Percentiles rank a stretch among this genome's conserved stretches.
These are phyloP conservation scores for Streptanthus diversifolius DNA, from an alignment of 345 rosid species.

Conservation along the genomic window DNA sequence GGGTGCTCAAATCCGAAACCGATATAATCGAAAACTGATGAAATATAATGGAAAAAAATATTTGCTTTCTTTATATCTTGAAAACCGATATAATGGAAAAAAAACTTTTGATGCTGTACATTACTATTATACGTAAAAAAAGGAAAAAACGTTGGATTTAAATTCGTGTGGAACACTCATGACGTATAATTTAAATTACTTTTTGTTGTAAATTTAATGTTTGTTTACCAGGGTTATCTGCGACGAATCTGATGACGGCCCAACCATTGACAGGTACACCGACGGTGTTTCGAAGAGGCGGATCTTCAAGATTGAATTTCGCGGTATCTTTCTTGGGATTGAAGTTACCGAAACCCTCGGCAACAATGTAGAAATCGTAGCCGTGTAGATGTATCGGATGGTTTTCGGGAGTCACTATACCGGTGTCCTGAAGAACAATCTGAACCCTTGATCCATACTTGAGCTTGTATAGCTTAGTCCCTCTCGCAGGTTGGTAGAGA, in stretches of 20 bases:
- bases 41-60: not conserved
- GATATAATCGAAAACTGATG: not conserved
- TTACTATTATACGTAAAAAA: not conserved
- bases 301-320: slow-evolving; percentile 80
- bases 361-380: slow-evolving; percentile 84
- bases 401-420: slow-evolving; percentile 77
- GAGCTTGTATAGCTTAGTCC: slow-evolving; percentile 67
- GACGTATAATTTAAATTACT: not conserved
- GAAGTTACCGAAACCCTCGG: slow-evolving; percentile 93
- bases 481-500: slow-evolving; percentile 64
- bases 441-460: slow-evolving; percentile 79
- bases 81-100: not conserved
- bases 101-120: not conserved
- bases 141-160: too few species aligned
- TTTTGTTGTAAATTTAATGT: not conserved
- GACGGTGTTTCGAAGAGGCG: slow-evolving; percentile 82
- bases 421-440: slow-evolving; percentile 77
- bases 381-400: slow-evolving; percentile 97
- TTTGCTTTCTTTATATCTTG: not conserved
- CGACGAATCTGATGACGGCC: slow-evolving; percentile 91
- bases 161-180: not conserved
- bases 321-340: slow-evolving; percentile 53
- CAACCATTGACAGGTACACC: slow-evolving; percentile 75
- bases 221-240: slow-evolving; percentile 84
- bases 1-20: not conserved